phyloP scores from a whole-genome alignment of 1,284 basidiomycete species.

The Malassezia dermatis region DNA sequence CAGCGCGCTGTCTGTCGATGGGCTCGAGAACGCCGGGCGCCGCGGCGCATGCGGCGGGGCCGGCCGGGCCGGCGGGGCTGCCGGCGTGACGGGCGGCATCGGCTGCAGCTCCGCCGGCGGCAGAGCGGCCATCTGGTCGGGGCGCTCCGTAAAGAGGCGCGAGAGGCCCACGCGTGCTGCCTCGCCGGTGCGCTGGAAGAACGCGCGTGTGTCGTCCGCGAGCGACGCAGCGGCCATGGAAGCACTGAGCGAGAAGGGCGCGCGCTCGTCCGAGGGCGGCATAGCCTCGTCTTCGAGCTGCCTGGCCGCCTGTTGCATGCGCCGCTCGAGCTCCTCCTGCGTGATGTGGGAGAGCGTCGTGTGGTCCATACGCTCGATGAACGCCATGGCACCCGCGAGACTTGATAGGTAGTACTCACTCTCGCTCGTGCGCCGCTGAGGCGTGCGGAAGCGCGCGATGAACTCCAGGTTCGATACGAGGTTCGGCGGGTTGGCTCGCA shows the following conservation, averaged over 20 bases:
- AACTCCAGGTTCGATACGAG: conserved; percentile 82
- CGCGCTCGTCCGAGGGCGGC: not conserved
- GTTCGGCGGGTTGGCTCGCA: conserved; percentile 84
- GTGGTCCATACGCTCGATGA: conserved; percentile 94
- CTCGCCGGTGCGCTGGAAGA: conserved; percentile 44
- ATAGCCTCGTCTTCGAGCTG: conserved; percentile 1
- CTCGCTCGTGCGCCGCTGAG: conserved; percentile 79
- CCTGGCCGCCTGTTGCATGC: conserved; percentile 15
- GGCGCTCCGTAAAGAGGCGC: conserved; percentile 41
- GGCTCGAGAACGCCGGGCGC: not conserved
- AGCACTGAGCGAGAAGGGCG: conserved; percentile 2
- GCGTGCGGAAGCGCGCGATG: conserved; percentile 86
- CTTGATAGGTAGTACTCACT: conserved; percentile 94
- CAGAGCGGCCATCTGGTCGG: conserved; percentile 21
- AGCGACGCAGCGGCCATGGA: conserved; percentile 17
- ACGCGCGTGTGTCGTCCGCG: conserved; percentile 43
- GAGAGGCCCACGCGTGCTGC: conserved; percentile 34
- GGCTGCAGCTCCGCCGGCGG: conserved; percentile 1
- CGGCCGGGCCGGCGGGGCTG: not conserved
- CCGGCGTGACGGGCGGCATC: conserved; percentile 2
- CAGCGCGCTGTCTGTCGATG: not conserved
- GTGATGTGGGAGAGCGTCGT: conserved; percentile 81
- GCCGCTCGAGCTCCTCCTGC: conserved; percentile 74
- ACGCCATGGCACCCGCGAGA: conserved; percentile 73
- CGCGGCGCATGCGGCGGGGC: conserved; percentile 22